phyloP scores from a whole-genome alignment of 805 yeast species.

The Brettanomyces anomalus region DNA sequence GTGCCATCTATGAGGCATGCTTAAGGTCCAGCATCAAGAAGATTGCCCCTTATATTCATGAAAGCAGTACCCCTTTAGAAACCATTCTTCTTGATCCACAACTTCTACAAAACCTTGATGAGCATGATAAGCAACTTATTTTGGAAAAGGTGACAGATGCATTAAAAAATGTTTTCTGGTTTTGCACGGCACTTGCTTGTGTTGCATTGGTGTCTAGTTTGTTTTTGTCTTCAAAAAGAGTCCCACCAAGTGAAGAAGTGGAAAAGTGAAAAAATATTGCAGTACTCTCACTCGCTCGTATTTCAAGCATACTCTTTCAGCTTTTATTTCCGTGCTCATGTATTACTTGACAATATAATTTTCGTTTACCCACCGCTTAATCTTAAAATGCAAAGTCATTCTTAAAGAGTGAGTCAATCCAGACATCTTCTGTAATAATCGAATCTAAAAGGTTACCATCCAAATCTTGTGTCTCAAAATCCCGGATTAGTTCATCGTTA shows the following conservation, averaged over 20 bases:
- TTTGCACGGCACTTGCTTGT: conserved; percentile 30
- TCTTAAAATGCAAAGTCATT: background rate
- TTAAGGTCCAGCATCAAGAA: conserved; percentile 15
- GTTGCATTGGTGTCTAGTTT: conserved; percentile 25
- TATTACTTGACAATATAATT: no score
- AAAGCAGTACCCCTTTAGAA: background rate
- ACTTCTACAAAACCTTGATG: conserved; percentile 5
- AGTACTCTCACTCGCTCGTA: no score
- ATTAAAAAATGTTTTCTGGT: conserved; percentile 32
- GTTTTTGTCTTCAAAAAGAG: conserved; percentile 32
- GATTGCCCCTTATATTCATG: background rate
- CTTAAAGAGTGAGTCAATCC: background rate
- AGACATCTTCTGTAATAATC: background rate
- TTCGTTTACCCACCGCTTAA: no score
- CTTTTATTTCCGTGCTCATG: no score
- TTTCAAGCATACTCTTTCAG: no score
- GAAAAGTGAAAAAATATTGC: background rate
- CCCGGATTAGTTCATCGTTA: no score
- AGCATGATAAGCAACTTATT: conserved; percentile 10
- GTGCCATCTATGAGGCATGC: conserved; percentile 29
- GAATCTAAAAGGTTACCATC: background rate
- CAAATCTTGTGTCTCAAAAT: background rate
- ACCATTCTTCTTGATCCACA: conserved; percentile 1
- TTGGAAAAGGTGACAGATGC: conserved; percentile 25
- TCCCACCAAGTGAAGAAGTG: conserved; percentile 26